phyloP scores from a whole-genome alignment of 1,139 yeast species.

The Lodderomyces jiufengensis region DNA sequence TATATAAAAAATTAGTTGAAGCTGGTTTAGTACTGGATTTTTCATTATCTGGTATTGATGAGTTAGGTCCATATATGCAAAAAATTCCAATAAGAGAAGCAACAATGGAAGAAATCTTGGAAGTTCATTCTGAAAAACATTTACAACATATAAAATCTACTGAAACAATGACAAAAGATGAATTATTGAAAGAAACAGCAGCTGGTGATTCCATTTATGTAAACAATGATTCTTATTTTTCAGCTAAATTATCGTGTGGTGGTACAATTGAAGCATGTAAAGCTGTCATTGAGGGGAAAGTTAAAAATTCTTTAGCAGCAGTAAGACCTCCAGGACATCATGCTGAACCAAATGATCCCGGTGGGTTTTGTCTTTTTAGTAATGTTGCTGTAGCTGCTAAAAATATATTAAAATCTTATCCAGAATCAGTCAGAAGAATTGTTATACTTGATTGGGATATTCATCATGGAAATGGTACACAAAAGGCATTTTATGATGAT shows the following conservation, averaged over 20 bases:
- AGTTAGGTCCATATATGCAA: constrained; percentile 83
- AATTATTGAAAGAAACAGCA: constrained; percentile 79
- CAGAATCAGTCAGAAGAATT: constrained; percentile 82
- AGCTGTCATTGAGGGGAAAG: constrained; percentile 91
- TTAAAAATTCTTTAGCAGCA: constrained; percentile 88
- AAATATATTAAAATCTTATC: constrained; percentile 73
- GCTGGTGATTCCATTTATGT: constrained; percentile 93
- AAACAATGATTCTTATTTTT: constrained; percentile 82
- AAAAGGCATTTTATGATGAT: constrained; percentile 82
- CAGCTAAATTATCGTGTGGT: constrained; percentile 93
- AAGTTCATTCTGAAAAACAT: constrained; percentile 84
- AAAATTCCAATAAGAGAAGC: constrained; percentile 93
- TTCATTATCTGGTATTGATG: constrained; percentile 72
- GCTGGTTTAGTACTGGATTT: constrained; percentile 86
- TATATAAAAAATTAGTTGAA: constrained; percentile 89
- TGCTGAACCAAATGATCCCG: constrained; percentile 96
- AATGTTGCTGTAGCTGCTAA: constrained; percentile 98
- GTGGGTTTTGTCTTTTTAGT: constrained; percentile 93
- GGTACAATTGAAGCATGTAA: constrained; percentile 95
- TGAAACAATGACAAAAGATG: constrained; percentile 73
- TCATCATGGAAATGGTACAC: constrained; percentile 98
- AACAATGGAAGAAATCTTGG: constrained; percentile 74
- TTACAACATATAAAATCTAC: constrained; percentile 73
- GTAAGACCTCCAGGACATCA: constrained; percentile 99
- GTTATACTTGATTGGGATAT: constrained; percentile 95